phyloP scores from a whole-genome alignment of 345 rosid species.

The Brassica carinata region DNA sequence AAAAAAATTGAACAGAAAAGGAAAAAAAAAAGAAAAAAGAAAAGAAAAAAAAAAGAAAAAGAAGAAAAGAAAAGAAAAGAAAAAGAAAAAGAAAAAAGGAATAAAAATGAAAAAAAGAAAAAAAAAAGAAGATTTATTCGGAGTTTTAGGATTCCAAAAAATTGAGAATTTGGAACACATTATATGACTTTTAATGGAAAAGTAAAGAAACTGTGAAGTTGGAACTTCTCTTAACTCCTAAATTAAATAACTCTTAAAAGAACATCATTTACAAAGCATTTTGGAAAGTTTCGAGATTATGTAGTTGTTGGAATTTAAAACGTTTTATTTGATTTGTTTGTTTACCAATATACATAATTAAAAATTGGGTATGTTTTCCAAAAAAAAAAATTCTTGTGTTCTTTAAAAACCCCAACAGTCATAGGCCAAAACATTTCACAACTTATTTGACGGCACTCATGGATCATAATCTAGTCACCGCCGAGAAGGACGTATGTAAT shows the following conservation, averaged over 20 bases:
- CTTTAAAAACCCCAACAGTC: neutral
- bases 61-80: no score
- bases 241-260: neutral
- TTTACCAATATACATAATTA: neutral
- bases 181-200: neutral
- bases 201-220: neutral
- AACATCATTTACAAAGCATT: constrained; percentile 1
- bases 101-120: no score
- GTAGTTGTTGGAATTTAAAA: constrained; percentile 5
- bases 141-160: neutral
- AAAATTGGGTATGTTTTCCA: neutral
- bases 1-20: no score
- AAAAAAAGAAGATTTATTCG: neutral
- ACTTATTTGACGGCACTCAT: neutral
- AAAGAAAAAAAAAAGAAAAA: no score
- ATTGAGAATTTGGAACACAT: neutral
- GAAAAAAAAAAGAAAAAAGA: no score
- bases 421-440: neutral
- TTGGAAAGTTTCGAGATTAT: neutral
- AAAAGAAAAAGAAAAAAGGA: no score
- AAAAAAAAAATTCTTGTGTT: neutral
- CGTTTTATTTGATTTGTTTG: neutral
- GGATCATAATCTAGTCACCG: constrained; percentile 12
- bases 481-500: constrained; percentile 1
- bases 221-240: neutral